phyloP scores from a whole-genome alignment of 352 stramenopile genomes.

The Phytophthora cactorum region DNA sequence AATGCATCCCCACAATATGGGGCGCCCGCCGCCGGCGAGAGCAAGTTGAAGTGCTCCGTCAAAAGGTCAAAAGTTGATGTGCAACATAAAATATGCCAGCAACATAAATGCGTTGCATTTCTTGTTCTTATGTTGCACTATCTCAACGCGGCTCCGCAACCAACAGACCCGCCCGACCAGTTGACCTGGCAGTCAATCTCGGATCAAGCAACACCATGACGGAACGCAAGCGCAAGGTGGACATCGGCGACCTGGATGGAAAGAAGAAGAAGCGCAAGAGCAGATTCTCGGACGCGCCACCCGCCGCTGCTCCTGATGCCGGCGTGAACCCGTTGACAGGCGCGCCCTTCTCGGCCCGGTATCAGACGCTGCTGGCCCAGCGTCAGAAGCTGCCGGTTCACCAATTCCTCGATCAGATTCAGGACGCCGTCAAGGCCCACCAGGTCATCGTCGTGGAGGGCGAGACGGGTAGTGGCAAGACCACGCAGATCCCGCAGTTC shows the following conservation, averaged over 20 bases:
- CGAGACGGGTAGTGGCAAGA: slow-evolving; percentile 98
- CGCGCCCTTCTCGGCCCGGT: slow-evolving; percentile 88
- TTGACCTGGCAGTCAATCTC: slow-evolving; percentile 14
- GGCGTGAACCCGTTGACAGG: slow-evolving; percentile 93
- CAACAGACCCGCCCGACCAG: slow-evolving; percentile 18
- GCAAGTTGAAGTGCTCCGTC: no score
- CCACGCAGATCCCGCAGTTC: slow-evolving; percentile 97
- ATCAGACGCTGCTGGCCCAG: slow-evolving; percentile 92
- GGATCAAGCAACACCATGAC: slow-evolving; percentile 44
- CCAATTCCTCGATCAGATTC: slow-evolving; percentile 96
- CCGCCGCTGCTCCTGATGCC: slow-evolving; percentile 5
- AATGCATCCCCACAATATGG: no score
- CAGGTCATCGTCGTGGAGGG: slow-evolving; percentile 98
- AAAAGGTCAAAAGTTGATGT: not conserved
- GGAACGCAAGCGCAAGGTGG: slow-evolving; percentile 71
- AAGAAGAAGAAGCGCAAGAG: slow-evolving; percentile 76
- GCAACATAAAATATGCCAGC: not conserved
- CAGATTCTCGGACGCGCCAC: slow-evolving; percentile 75
- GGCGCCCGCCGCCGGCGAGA: no score
- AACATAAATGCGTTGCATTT: slow-evolving; percentile 2
- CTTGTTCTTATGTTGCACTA: slow-evolving; percentile 4
- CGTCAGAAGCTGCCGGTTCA: slow-evolving; percentile 98
- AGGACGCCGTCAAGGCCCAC: slow-evolving; percentile 94
- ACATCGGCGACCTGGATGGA: slow-evolving; percentile 54
- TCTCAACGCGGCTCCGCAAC: slow-evolving; percentile 6